phyloP scores from a whole-genome alignment of 805 yeast species.

The Komagataella phaffii region DNA sequence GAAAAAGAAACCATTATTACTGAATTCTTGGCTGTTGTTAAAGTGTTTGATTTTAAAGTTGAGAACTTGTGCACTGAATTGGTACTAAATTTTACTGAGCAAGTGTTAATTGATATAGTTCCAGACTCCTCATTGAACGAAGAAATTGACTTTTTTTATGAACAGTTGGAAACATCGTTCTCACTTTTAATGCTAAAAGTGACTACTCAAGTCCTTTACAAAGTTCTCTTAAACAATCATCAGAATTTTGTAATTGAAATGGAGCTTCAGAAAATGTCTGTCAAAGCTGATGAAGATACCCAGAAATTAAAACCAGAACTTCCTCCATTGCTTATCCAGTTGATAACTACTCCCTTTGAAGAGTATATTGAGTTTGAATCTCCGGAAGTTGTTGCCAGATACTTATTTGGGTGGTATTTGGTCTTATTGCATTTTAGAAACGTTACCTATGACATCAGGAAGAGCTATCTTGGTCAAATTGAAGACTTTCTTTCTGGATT shows the following conservation, averaged over 20 bases:
- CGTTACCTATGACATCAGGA: slow-evolving; percentile 51
- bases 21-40: slow-evolving; percentile 10
- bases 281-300: slow-evolving; percentile 14
- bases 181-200: slow-evolving; percentile 29
- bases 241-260: slow-evolving; percentile 50
- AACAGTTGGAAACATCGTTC: slow-evolving; percentile 13
- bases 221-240: slow-evolving; percentile 31
- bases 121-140: slow-evolving; percentile 13
- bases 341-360: slow-evolving; percentile 16
- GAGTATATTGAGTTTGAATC: slow-evolving; percentile 26
- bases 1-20: not conserved
- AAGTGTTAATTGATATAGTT: not conserved
- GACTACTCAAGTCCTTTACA: slow-evolving; percentile 23
- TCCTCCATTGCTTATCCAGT: slow-evolving; percentile 26
- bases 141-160: slow-evolving; percentile 12
- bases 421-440: slow-evolving; percentile 48
- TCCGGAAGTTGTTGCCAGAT: slow-evolving; percentile 22
- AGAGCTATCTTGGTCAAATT: slow-evolving; percentile 45
- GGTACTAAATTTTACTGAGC: not conserved
- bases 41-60: slow-evolving; percentile 15
- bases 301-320: slow-evolving; percentile 16
- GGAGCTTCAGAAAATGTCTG: slow-evolving; percentile 33
- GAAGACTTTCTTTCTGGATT: slow-evolving; percentile 33
- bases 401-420: slow-evolving; percentile 59
- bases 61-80: slow-evolving; percentile 11